These are phyloP conservation scores for Nicotiana paniculata DNA, from an alignment of 257 asterid species.

Conservation along the genomic window DNA sequence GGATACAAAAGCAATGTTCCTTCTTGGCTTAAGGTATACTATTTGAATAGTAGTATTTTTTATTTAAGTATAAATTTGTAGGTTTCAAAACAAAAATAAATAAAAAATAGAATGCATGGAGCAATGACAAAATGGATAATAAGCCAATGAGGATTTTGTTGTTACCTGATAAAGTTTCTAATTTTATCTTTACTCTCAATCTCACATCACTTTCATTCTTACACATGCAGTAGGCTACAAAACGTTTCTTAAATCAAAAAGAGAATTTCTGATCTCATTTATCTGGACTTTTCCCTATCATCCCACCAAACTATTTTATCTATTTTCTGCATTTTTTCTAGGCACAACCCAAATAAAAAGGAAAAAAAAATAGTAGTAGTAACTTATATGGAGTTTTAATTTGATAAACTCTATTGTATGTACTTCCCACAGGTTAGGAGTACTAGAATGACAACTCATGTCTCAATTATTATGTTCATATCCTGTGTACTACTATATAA, in stretches of 20 bases:
- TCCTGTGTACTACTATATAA: neutral
- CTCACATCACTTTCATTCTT: constrained; percentile 58
- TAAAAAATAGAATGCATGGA: neutral
- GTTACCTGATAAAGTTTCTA: neutral
- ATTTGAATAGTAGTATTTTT: no score
- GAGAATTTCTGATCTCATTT: constrained; percentile 75
- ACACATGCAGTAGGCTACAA: constrained; percentile 72
- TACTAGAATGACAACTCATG: neutral
- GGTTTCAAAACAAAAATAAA: no score
- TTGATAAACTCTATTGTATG: neutral
- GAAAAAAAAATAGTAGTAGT: neutral
- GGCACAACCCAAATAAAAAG: neutral
- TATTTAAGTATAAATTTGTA: no score
- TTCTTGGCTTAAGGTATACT: constrained; percentile 72
- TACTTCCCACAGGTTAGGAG: neutral
- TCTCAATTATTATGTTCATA: neutral
- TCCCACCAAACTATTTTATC: constrained; percentile 14
- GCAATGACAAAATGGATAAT: neutral
- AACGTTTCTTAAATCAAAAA: constrained; percentile 51
- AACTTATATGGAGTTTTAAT: neutral
- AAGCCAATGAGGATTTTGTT: constrained; percentile 7
- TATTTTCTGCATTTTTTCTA: constrained; percentile 13
- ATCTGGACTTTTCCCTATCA: constrained; percentile 48
- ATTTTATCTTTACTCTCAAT: constrained; percentile 29
- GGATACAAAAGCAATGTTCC: constrained; percentile 98